Evolutionary conservation across 192 early-diverging fungal genomes (phyloP), one percentile per base, ranked within the genome.

Genomic region (Coemansia sp.): DNA sequence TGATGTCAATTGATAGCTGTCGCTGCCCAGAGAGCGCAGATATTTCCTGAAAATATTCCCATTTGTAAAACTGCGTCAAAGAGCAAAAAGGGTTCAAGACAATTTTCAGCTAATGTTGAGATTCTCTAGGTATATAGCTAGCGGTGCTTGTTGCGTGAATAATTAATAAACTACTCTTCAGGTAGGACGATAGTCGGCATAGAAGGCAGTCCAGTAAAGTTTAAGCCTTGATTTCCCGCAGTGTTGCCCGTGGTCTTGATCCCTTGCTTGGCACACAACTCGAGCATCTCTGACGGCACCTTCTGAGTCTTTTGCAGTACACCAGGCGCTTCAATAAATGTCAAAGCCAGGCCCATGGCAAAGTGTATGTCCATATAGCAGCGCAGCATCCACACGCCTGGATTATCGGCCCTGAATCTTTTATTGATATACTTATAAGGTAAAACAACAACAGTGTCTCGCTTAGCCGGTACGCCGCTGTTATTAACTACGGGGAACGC

Each of bases 381-480:
- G 75, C 94, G 94, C 76, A 94, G 84, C 42, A 90, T 71, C 93
- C 93, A 96, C 17, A 87, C 87, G 12, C 92, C 94, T 2, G 92
- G 90, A 71, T 94, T 94, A 69, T 94, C 86, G 10, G 91, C 90
- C 25, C 77, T 57, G 68, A 93, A 93, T 19, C 92, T 81, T 39
- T 94, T 64, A 36, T 87, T 87, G 32, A 84, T 70, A 63, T 88
- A 90, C 14, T 86, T 65, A 32, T 76, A 67, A 17, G 65, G 72
- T 5, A 85, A 86, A 7, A 93, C 72, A 2, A 84, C 64, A 31
- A 89, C 79, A 4, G 89, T 88, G 69, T 92, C 93, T 63, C 89
- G 86, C 23, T 87, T 79, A n/a, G 84, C 38, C 9, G 72, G 72
- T 1, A 38, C 4, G 8, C 11, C 29, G 34, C 55, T 66, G 55